phyloP scores from a whole-genome alignment of 495 filamentous ascomycete genomes.

The Penicillium pancosmium region DNA sequence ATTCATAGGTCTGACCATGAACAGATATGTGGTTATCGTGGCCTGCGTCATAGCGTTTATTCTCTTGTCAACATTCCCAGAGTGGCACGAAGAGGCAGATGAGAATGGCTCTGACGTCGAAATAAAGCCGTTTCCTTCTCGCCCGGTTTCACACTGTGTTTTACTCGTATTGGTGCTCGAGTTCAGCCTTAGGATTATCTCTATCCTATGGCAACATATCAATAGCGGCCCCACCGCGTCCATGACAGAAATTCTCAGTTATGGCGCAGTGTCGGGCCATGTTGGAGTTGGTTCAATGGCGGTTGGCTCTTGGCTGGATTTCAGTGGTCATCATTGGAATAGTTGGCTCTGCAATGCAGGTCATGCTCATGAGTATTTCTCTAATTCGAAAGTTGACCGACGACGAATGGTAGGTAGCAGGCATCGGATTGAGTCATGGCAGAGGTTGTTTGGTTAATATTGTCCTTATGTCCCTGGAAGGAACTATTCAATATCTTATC shows the following conservation, averaged over 20 bases:
- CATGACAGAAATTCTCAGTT: constrained; percentile 18
- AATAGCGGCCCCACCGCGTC: constrained; percentile 18
- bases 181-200: constrained; percentile 11
- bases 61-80: constrained; percentile 13
- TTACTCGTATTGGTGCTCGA: background rate
- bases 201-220: constrained; percentile 20
- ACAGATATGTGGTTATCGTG: constrained; percentile 8
- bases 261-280: constrained; percentile 18
- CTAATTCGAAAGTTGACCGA: background rate
- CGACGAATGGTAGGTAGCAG: background rate
- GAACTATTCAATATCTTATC: too few relatives aligned
- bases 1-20: background rate
- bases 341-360: background rate
- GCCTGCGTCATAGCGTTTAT: background rate
- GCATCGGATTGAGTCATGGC: too few relatives aligned
- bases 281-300: constrained; percentile 17
- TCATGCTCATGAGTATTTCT: constrained; percentile 9
- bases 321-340: constrained; percentile 7
- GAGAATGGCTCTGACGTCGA: background rate
- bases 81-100: constrained; percentile 9
- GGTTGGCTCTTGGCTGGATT: constrained; percentile 22
- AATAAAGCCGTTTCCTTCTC: constrained; percentile 12
- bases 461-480: too few relatives aligned
- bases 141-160: background rate
- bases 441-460: too few relatives aligned